phyloP scores from a whole-genome alignment of 1,139 yeast species.

The Diutina rugosa region DNA sequence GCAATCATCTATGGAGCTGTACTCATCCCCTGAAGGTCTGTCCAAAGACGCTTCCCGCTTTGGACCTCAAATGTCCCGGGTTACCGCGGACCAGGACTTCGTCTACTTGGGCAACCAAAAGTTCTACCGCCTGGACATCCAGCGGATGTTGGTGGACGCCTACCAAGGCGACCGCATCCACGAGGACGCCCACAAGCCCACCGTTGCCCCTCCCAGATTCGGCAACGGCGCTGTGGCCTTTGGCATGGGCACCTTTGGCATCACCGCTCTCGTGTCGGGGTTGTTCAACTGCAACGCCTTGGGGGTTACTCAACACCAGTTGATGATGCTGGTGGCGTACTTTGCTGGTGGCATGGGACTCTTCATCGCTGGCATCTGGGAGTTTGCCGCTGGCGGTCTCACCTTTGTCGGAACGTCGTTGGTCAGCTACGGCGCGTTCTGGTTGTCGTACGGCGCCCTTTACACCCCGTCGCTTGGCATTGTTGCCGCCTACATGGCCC shows the following conservation, averaged over 20 bases:
- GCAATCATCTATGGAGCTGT: neutral
- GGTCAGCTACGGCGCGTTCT: constrained; percentile 25
- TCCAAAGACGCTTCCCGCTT: neutral
- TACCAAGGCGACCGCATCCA: constrained; percentile 4
- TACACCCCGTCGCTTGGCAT: constrained; percentile 20
- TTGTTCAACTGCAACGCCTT: constrained; percentile 2
- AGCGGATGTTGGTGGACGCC: constrained; percentile 7
- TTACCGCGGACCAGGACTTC: constrained; percentile 3
- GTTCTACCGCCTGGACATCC: constrained; percentile 7
- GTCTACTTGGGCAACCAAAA: constrained; percentile 5
- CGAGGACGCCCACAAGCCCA: neutral
- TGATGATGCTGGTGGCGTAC: neutral
- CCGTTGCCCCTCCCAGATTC: constrained; percentile 4
- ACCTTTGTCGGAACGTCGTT: constrained; percentile 25
- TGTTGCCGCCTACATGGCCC: constrained; percentile 13
- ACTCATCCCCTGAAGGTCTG: neutral
- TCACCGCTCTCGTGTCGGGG: constrained; percentile 7
- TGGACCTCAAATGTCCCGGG: neutral
- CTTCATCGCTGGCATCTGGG: neutral
- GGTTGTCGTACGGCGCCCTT: constrained; percentile 24
- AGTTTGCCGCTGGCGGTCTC: constrained; percentile 10
- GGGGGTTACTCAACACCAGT: neutral
- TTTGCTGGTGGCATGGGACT: neutral
- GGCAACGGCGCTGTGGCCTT: constrained; percentile 7
- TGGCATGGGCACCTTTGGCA: constrained; percentile 7